Evolutionary conservation across 148 eudicot species (phyloP), one percentile per base, ranked within the genome.

Genomic region (Chenopodium quinoa): DNA sequence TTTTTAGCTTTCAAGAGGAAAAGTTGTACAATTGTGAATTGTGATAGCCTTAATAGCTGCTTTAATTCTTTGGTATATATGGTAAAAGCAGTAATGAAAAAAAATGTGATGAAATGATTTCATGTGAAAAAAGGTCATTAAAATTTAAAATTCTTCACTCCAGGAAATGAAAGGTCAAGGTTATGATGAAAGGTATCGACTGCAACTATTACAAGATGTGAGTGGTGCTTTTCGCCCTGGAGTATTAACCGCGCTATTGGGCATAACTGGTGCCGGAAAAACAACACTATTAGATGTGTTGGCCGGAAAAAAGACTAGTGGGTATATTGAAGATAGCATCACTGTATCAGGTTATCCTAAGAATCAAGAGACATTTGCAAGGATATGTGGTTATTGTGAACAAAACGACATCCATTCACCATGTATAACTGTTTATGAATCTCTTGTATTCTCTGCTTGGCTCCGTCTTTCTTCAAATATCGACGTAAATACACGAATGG

Each of bases 141-240:
- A 47, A 8, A 47, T 47, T 47, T 47, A 8, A 0, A 47, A 8
- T 8, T 47, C 12, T 47, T 47, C 11, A 47, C 52, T 47, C 2
- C 2, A 91, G 97, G 94, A 83, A 87, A 88, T 88, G 91, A 90
- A 79, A 87, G 82, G 23, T 40, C 85, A 78, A 78, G 93, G 93
- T 32, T 80, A 9, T 48, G 52, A 82, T 83, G 86, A 88, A 74
- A 88, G 80, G 60, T 84, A 80, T 29, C 92, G 90, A 47, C 89
- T 92, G 23, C 93, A 86, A 82, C 79, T 92, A 76, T 82, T 92
- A 32, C 80, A 78, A 82, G 88, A 90, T 84, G 93, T 91, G 65
- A 92, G 95, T 84, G 97, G 97, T 63, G 87, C 89, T 80, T 93
- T 91, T 69, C 88, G 88, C 80, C 97, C 94, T 0, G 97, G 97